Conservation (phyloP, 2,329 filamentous ascomycete species). For the Mollisiaceae sp. region DNA sequence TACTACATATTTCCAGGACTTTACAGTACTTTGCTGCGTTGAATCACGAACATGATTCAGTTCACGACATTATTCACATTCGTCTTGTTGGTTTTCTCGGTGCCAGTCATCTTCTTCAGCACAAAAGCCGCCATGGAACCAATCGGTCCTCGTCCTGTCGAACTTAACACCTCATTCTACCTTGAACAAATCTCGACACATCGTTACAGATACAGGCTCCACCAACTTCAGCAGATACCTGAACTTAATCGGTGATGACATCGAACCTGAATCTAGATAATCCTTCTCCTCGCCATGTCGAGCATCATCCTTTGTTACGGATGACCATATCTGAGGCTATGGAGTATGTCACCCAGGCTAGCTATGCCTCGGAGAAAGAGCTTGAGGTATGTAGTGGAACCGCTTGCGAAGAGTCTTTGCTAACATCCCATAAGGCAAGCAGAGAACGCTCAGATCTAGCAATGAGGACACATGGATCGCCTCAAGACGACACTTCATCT, state of each 20-base stretch:
- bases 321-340: neutral
- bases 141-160: neutral
- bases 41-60: neutral
- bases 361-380: neutral
- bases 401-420: neutral
- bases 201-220: neutral
- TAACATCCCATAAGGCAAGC: neutral
- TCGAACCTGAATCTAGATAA: neutral
- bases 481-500: neutral
- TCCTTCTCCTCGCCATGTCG: neutral
- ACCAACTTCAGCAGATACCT: neutral
- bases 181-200: neutral
- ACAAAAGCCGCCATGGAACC: conserved; percentile 6
- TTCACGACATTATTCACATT: neutral
- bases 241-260: neutral
- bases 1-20: no score
- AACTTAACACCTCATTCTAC: neutral
- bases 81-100: neutral
- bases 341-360: neutral
- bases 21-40: neutral
- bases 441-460: neutral
- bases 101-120: conserved; percentile 10
- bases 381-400: neutral
- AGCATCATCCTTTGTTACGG: neutral
- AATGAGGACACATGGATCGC: neutral